Evolutionary conservation across 805 yeast genomes (phyloP), one percentile per base, ranked within the genome.

Genomic region (Starmerella tilneyi): DNA sequence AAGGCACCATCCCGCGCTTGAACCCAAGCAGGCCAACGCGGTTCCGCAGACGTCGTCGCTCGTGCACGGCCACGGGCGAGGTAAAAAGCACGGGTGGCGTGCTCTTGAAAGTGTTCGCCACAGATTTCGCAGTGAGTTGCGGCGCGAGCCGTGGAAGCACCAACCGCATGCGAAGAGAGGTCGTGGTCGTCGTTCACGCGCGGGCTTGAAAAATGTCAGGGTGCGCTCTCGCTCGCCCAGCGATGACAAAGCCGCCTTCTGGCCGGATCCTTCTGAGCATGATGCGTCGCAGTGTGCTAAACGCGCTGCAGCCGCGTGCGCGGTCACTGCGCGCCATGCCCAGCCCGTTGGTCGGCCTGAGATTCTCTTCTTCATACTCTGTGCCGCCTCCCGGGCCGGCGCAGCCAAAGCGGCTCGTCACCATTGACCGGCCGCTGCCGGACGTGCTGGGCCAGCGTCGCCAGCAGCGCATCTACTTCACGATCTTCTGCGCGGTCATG

Each of bases 1-100:
- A 52, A 13, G 92, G 77, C 41, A 86, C 78, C 96, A 89, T 89
- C 15, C 96, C 97, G 47, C 81, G 70, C 61, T 92, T 92, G 52
- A 77, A 68, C 1, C 94, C 94, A 23, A 89, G 65, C 17, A 84
- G 67, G 11, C 98, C 98, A 7, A 94, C 79, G 64, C 98, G 77
- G 35, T 65, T 62, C 23, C 85, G 77, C 28, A 89, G 69, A 62
- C 78, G 73, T 60, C 79, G 81, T 63, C 96, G 75, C 42, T 69
- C 65, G 58, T 84, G 79, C 27, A 84, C 79, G 39, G 73, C 71
- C 51, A 74, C 83, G 29, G 79, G 78, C 3, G 89, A 72, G 60
- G 81, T 85, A 57, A 75, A 72, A 34, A 78, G 70, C 13, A 70
- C 63, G 15, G 81, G 75, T 2, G 74, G 67, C 34, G 62, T 53